Percentiles rank a stretch among this genome's conserved stretches.
These are phyloP conservation scores for Alternaria sp. DNA, from an alignment of 2,329 filamentous ascomycete species.

Conservation along the genomic window DNA sequence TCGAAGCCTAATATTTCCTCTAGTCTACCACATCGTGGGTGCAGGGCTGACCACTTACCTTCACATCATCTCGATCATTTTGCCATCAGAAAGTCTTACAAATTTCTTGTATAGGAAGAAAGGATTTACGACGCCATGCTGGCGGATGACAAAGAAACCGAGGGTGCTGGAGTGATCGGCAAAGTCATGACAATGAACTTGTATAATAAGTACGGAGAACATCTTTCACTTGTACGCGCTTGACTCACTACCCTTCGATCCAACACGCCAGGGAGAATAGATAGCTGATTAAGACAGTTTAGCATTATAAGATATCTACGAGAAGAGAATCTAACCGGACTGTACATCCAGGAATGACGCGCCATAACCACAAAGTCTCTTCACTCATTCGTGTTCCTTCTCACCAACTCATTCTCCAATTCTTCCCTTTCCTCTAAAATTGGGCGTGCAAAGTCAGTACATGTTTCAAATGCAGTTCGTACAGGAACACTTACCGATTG, in stretches of 20 bases:
- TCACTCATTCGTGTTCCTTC: slow-evolving; percentile 19
- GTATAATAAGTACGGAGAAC: too few species aligned
- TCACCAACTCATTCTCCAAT: slow-evolving; percentile 40
- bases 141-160: not conserved
- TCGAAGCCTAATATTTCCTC: too few species aligned
- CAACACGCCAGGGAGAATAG: not conserved
- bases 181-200: too few species aligned
- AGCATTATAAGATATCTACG: not conserved
- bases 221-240: too few species aligned
- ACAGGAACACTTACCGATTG: slow-evolving; percentile 19
- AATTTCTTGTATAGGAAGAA: not conserved
- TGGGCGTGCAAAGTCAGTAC: too few species aligned
- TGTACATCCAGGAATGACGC: not conserved
- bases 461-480: too few species aligned
- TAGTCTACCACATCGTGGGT: too few species aligned
- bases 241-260: not conserved
- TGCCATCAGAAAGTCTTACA: too few species aligned
- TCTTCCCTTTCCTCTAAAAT: slow-evolving; percentile 36
- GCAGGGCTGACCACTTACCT: too few species aligned
- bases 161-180: too few species aligned
- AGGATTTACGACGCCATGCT: slow-evolving; percentile 22
- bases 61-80: too few species aligned
- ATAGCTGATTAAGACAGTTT: not conserved
- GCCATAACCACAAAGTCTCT: not conserved
- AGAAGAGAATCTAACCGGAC: not conserved